phyloP scores from a whole-genome alignment of 148 eudicot genomes.

The Fagopyrum homotropicum region DNA sequence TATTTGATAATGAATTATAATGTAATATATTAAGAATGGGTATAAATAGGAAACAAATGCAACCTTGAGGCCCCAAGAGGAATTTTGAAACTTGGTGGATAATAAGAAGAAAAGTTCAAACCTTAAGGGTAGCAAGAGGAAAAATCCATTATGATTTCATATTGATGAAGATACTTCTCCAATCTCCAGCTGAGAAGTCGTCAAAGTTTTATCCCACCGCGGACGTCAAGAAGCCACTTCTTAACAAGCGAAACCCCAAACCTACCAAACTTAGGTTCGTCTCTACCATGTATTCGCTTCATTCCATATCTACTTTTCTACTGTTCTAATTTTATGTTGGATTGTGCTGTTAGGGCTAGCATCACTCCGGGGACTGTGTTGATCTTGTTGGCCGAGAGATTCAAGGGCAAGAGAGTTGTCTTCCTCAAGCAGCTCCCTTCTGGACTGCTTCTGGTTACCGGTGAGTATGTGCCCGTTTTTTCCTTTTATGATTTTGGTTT shows the following conservation, averaged over 20 bases:
- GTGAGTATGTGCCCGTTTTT: slow-evolving; percentile 18
- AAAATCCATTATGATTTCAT: too few relatives aligned
- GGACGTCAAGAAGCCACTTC: slow-evolving; percentile 68
- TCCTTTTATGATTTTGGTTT: background rate
- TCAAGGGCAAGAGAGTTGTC: slow-evolving; percentile 59
- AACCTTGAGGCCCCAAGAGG: too few relatives aligned
- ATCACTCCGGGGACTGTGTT: too few relatives aligned
- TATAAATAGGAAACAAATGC: too few relatives aligned
- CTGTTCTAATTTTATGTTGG: background rate
- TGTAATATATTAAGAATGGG: too few relatives aligned
- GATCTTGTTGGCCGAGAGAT: slow-evolving; percentile 48
- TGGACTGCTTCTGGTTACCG: slow-evolving; percentile 53
- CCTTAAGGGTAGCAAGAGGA: too few relatives aligned
- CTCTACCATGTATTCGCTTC: background rate
- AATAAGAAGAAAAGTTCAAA: too few relatives aligned
- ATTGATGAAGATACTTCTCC: too few relatives aligned
- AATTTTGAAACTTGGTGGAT: too few relatives aligned
- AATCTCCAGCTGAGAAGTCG: too few relatives aligned
- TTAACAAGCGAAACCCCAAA: slow-evolving; percentile 59
- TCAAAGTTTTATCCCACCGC: too few relatives aligned
- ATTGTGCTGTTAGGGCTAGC: slow-evolving; percentile 23
- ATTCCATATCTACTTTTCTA: background rate
- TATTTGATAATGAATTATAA: too few relatives aligned
- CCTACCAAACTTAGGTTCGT: slow-evolving; percentile 77
- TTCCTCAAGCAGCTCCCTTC: slow-evolving; percentile 64